A percentile compares a stretch with the other conserved stretches of the same genome.
Evolutionary conservation across 352 stramenopile species (phyloP).

Genomic region (Globisporangium cylindrosporum): DNA sequence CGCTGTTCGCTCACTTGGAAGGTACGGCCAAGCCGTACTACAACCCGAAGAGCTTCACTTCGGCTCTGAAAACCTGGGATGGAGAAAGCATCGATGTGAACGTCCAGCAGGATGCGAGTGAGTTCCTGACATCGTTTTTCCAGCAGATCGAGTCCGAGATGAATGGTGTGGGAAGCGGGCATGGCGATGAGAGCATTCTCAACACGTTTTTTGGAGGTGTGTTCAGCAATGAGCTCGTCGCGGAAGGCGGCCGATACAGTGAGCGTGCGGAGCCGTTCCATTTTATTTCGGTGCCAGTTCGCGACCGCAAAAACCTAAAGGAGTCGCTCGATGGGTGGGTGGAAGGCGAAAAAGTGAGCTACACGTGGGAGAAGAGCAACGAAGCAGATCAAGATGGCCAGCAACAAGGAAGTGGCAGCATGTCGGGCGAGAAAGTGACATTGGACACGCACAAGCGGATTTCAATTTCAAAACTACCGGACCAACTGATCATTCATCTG

Average conservation of each 20-base stretch:
- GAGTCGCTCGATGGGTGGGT: conserved; percentile 87
- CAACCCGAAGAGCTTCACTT: conserved; percentile 76
- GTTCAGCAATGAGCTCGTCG: conserved; percentile 91
- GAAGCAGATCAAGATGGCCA: conserved; percentile 26
- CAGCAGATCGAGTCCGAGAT: conserved; percentile 91
- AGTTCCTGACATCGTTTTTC: conserved; percentile 93
- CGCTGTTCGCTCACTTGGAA: conserved; percentile 88
- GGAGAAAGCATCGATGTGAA: conserved; percentile 87
- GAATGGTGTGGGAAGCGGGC: conserved; percentile 58
- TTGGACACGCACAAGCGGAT: conserved; percentile 89
- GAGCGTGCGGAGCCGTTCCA: conserved; percentile 90
- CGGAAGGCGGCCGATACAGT: conserved; percentile 83
- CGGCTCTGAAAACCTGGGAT: conserved; percentile 86
- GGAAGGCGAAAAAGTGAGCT: conserved; percentile 88
- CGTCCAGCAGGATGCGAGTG: conserved; percentile 91
- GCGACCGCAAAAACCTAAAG: conserved; percentile 82
- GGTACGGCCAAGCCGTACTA: conserved; percentile 84
- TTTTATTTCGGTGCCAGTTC: conserved; percentile 88
- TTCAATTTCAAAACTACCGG: conserved; percentile 85
- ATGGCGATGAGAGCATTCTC: conserved; percentile 78
- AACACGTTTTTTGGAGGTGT: conserved; percentile 87
- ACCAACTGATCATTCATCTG: conserved; percentile 91
- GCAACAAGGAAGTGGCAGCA: conserved; percentile 16
- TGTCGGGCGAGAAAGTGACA: conserved; percentile 65
- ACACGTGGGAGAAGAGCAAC: conserved; percentile 79